Base-by-base conservation (phyloP, 2,329 filamentous ascomycete genomes). In the Sarocladiaceae sp. region DNA sequence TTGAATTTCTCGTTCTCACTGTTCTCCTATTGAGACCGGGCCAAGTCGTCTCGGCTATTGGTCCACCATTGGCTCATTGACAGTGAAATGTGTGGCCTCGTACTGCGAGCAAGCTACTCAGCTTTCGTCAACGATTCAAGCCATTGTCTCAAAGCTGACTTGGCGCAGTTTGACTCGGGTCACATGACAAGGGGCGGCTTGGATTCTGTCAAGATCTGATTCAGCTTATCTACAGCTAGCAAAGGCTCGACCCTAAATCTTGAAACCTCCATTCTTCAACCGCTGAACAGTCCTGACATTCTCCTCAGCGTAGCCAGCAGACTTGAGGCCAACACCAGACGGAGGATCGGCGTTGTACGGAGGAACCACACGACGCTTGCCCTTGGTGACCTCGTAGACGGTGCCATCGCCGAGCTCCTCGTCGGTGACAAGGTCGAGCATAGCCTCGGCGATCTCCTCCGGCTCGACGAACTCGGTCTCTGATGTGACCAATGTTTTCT, bases 381-480 rank as follows among this genome's bases (percentile, higher is more conserved):
- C 55, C 31, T 53, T 56, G 11, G 50, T 54, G 37, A 60, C 55
- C 44, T 62, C 55, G 46, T 58, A 50, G 33, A 60, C 59, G 4
- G 59, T 62, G 18, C 56, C 58, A 40, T 61, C 51, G 25, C 57
- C 58, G 23, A 60, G 53, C 31, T 59, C 55, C 12, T 51, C 52
- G 29, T 51, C 35, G 3, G 52, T 48, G 13, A 50, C 33, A 15
- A 53, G 37, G 5, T 42, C 39, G 35, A 53, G 39, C 44, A 68
- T 70, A 51, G 59, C 64, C 20, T 60, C 58, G 4, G 61, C 67
- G 18, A 66, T 60, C 54, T 66, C 64, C 39, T 63, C 60, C 18
- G 66, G 60, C 18, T 62, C 59, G 23, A 67, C 57, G 39, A 68
- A 60, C 5, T 59, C 57, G n/a, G 59, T 59, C 22, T 59, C 55